Conservation (phyloP, 306 rosid species). For the Lathyrus oleraceus region DNA sequence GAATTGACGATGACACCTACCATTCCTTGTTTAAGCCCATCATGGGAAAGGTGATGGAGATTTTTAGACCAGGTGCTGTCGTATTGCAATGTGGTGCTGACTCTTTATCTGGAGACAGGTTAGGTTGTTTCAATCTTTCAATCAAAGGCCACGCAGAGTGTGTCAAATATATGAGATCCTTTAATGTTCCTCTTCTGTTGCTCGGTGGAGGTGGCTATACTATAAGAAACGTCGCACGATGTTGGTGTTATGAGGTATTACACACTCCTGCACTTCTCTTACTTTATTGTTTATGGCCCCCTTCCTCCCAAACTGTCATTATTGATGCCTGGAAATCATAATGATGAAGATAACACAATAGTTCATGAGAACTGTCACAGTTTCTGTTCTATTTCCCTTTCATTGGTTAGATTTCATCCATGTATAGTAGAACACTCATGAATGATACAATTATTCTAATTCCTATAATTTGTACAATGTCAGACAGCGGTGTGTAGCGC, state of each 20-base stretch:
- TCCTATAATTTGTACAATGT: background rate
- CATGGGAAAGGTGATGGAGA: conserved; percentile 56
- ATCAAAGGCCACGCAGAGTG: conserved; percentile 52
- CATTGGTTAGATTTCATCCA: background rate
- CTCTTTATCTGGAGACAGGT: conserved; percentile 54
- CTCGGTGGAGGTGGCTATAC: conserved; percentile 58
- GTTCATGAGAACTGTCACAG: background rate
- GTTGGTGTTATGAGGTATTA: conserved; percentile 61
- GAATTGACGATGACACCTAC: conserved; percentile 54
- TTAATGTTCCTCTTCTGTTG: conserved; percentile 53
- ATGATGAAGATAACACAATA: background rate
- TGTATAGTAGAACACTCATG: background rate
- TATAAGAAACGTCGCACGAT: conserved; percentile 55
- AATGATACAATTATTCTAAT: background rate
- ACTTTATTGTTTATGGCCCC: too few species aligned
- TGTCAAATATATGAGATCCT: conserved; percentile 50
- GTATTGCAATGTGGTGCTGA: conserved; percentile 59
- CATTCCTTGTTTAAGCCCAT: conserved; percentile 52
- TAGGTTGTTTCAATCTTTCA: conserved; percentile 56
- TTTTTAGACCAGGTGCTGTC: conserved; percentile 53
- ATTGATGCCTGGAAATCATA: background rate
- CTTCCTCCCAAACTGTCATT: too few species aligned
- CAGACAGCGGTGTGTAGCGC: too few species aligned
- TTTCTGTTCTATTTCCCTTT: background rate
- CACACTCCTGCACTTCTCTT: conserved; percentile 13